Conservation (phyloP, 495 filamentous ascomycete species). For the Parachaetomium inaequale region DNA sequence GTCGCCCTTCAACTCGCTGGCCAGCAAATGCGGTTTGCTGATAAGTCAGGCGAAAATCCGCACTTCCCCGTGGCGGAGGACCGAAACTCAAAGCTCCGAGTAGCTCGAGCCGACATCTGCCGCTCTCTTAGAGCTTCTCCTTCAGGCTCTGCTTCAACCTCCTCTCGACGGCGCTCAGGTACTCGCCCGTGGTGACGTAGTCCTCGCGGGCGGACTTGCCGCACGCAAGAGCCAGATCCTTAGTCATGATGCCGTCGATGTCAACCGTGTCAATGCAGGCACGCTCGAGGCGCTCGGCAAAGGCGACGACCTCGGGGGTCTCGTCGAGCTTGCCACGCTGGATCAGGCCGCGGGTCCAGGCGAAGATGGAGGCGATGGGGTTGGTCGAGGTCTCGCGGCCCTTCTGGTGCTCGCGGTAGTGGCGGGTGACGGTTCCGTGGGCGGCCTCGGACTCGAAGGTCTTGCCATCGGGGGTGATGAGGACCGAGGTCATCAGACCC, state of each 20-base stretch:
- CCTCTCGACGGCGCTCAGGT: constrained; percentile 84
- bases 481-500: constrained; percentile 95
- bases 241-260: constrained; percentile 94
- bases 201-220: constrained; percentile 76
- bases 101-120: not conserved
- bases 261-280: constrained; percentile 95
- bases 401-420: constrained; percentile 98
- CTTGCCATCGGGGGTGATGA: constrained; percentile 91
- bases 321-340: constrained; percentile 87
- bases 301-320: constrained; percentile 81
- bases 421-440: constrained; percentile 95
- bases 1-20: not conserved
- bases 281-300: constrained; percentile 85
- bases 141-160: constrained; percentile 63
- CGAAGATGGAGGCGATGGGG: constrained; percentile 97
- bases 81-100: too few species aligned
- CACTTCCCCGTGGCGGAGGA: too few species aligned
- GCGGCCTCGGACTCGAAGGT: constrained; percentile 97
- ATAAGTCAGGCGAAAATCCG: too few species aligned
- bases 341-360: constrained; percentile 93
- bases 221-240: constrained; percentile 89
- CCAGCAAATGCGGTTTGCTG: too few species aligned
- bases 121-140: constrained; percentile 45
- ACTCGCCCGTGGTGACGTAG: constrained; percentile 87
- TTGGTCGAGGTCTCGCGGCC: constrained; percentile 96